Evolutionary conservation across 2,329 filamentous ascomycete species (phyloP).

Genomic region (Trichoderma oligosporum): DNA sequence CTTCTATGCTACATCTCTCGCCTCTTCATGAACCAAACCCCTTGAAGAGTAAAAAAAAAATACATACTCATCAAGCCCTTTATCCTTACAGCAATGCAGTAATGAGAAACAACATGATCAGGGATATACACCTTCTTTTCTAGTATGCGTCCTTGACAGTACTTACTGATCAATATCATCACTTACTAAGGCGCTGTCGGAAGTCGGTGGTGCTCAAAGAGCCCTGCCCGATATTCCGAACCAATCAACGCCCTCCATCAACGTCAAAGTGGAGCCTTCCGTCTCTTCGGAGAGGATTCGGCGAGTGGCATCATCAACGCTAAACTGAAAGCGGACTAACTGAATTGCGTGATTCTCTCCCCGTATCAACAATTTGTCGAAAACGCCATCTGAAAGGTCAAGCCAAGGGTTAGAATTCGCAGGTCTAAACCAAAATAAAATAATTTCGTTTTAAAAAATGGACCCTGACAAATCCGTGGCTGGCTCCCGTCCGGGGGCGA

Average conservation of each 20-base stretch:
- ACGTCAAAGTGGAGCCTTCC: slow-evolving; percentile 21
- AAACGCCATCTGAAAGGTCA: slow-evolving; percentile 8
- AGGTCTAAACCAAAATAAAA: neutral
- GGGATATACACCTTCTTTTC: neutral
- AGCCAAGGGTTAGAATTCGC: slow-evolving; percentile 16
- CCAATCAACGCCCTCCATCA: slow-evolving; percentile 36
- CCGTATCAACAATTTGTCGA: slow-evolving; percentile 37
- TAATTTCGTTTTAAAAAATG: slow-evolving; percentile 21
- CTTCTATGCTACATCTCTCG: neutral
- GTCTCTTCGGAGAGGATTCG: slow-evolving; percentile 18
- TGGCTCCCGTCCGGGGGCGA: slow-evolving; percentile 24
- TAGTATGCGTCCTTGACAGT: neutral
- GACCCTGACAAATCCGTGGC: slow-evolving; percentile 27
- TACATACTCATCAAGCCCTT: neutral
- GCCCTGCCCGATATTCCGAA: slow-evolving; percentile 16
- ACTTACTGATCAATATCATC: neutral
- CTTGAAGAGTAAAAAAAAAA: neutral
- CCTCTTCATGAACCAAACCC: neutral
- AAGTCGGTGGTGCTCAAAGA: slow-evolving; percentile 15
- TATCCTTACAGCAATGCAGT: neutral
- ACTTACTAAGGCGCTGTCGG: slow-evolving; percentile 4
- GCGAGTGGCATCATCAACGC: slow-evolving; percentile 29
- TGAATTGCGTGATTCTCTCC: slow-evolving; percentile 41
- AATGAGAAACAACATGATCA: no score
- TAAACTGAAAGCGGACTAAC: slow-evolving; percentile 32